Conservation (phyloP, 441 rosid genomes). For the Gossypium schwendimanii region DNA sequence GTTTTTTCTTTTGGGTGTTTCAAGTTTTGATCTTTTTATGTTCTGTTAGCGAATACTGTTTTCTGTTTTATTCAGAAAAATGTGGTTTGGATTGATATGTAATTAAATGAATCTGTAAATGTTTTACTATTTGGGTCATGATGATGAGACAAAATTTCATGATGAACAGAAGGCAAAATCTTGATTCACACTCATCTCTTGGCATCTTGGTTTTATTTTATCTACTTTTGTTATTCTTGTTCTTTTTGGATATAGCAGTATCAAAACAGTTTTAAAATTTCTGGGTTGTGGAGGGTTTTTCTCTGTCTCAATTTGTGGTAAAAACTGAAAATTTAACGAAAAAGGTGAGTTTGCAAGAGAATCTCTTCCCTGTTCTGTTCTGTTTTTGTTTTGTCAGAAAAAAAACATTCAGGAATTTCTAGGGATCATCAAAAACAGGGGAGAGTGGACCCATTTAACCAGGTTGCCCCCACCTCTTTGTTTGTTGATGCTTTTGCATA, state of each 20-base stretch:
- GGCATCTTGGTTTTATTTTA: neutral
- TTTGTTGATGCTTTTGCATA: neutral
- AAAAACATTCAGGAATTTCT: neutral
- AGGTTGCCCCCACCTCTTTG: neutral
- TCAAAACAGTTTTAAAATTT: neutral
- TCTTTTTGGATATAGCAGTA: neutral
- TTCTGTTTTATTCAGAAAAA: neutral
- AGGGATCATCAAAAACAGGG: slow-evolving; percentile 7
- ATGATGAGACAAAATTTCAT: neutral
- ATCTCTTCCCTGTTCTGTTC: neutral
- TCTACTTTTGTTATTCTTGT: neutral
- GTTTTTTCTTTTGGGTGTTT: neutral
- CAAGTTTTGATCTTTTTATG: neutral
- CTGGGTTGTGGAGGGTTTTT: neutral
- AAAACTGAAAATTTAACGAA: neutral
- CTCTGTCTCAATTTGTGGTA: neutral
- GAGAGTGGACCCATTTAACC: neutral
- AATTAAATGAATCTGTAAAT: slow-evolving; percentile 6
- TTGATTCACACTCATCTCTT: slow-evolving; percentile 1
- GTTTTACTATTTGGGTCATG: neutral
- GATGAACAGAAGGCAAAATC: neutral
- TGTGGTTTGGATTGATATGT: slow-evolving; percentile 2
- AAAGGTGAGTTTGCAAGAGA: neutral
- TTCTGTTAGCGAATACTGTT: neutral
- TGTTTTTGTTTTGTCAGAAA: neutral